phyloP scores from a whole-genome alignment of 1,284 basidiomycete genomes.

The Lentinula novae-zelandiae region DNA sequence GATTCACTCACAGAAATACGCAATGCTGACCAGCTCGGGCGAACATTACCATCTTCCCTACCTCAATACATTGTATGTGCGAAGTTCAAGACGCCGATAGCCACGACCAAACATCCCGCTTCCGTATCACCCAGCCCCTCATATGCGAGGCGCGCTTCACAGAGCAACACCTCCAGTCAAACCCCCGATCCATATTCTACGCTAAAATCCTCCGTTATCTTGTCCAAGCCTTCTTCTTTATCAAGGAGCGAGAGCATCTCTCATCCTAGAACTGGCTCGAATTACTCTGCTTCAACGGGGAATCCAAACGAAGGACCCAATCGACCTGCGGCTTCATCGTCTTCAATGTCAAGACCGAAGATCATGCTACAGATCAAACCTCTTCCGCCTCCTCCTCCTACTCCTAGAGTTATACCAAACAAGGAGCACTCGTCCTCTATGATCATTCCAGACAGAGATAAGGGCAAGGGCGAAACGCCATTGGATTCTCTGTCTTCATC shows the following conservation, averaged over 20 bases:
- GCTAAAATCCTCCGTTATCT: background rate
- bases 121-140: background rate
- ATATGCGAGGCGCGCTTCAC: background rate
- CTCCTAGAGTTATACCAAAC: background rate
- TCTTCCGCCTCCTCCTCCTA: background rate
- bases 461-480: background rate
- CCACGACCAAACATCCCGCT: slow-evolving; percentile 9
- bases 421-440: background rate
- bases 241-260: background rate
- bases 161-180: slow-evolving; percentile 3
- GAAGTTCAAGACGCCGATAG: slow-evolving; percentile 34
- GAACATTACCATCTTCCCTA: slow-evolving; percentile 16
- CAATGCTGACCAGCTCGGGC: slow-evolving; percentile 42
- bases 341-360: slow-evolving; percentile 2
- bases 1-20: slow-evolving; percentile 38
- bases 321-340: background rate
- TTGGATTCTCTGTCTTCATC: background rate
- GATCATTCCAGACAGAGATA: background rate
- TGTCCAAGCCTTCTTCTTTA: background rate
- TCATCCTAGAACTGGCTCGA: background rate
- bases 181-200: background rate
- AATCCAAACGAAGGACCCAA: background rate
- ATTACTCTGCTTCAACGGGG: background rate
- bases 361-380: slow-evolving; percentile 11
- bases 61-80: slow-evolving; percentile 42